Evolutionary conservation across 495 filamentous ascomycete species (phyloP).

Genomic region (Talaromyces liani): DNA sequence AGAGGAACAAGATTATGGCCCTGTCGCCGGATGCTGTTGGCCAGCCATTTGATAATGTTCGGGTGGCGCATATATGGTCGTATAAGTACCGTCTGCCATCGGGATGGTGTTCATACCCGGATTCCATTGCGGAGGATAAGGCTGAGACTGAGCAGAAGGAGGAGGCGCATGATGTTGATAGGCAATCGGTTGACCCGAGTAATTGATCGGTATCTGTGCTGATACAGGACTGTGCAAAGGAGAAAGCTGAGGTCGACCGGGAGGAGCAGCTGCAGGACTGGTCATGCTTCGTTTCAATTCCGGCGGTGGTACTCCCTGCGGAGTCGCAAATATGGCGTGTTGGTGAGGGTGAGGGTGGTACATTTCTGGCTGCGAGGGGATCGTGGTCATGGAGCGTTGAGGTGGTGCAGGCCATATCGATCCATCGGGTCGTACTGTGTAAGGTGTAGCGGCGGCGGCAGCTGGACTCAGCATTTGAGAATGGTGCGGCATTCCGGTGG

Average conservation of each 20-base stretch:
- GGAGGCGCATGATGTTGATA: constrained; percentile 12
- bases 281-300: constrained; percentile 39
- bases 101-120: constrained; percentile 27
- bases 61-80: constrained; percentile 21
- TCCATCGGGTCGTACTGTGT: background rate
- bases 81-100: constrained; percentile 32
- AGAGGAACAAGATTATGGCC: constrained; percentile 16
- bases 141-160: background rate
- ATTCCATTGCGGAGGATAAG: constrained; percentile 21
- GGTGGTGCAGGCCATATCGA: constrained; percentile 1
- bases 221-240: constrained; percentile 24
- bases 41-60: constrained; percentile 28
- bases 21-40: constrained; percentile 20
- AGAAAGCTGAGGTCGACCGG: constrained; percentile 11
- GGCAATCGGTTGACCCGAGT: constrained; percentile 22
- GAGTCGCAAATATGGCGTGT: background rate
- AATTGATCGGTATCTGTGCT: constrained; percentile 25
- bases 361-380: constrained; percentile 19
- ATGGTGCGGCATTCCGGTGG: constrained; percentile 30
- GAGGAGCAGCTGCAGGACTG: constrained; percentile 23
- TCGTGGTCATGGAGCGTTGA: constrained; percentile 1
- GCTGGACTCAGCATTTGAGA: constrained; percentile 30
- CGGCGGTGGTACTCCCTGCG: constrained; percentile 11
- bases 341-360: background rate
- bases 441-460: constrained; percentile 11